These are phyloP conservation scores for Puccinia hordei DNA, from an alignment of 1,284 basidiomycete species.

Conservation along the genomic window DNA sequence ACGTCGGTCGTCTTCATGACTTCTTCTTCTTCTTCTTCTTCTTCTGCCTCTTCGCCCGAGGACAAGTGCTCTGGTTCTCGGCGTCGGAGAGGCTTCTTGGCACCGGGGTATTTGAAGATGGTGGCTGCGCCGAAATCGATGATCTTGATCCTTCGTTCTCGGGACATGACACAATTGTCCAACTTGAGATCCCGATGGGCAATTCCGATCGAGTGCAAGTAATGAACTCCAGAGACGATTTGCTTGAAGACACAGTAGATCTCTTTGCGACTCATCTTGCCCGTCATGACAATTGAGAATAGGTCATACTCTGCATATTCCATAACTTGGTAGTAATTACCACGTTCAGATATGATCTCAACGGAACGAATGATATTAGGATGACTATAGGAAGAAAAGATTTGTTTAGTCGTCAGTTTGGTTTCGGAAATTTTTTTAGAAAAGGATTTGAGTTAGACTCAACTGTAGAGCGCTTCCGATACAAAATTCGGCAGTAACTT, in stretches of 20 bases:
- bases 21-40: slow-evolving; percentile 56
- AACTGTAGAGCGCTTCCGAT: slow-evolving; percentile 53
- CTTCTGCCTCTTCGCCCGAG: slow-evolving; percentile 52
- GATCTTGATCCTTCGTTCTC: slow-evolving; percentile 89
- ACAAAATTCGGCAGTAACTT: slow-evolving; percentile 97
- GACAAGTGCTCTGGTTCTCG: slow-evolving; percentile 55
- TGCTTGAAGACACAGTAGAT: slow-evolving; percentile 99
- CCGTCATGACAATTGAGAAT: slow-evolving; percentile 99
- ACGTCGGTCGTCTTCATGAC: slow-evolving; percentile 80
- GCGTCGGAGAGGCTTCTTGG: background rate
- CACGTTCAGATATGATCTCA: slow-evolving; percentile 96
- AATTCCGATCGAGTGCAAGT: slow-evolving; percentile 93
- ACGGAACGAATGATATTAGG: slow-evolving; percentile 97
- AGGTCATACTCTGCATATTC: slow-evolving; percentile 98
- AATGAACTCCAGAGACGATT: slow-evolving; percentile 96
- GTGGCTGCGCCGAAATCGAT: slow-evolving; percentile 99
- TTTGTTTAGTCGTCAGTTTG: too few species aligned
- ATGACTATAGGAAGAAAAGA: slow-evolving; percentile 76
- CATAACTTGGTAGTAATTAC: slow-evolving; percentile 99
- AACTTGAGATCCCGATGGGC: slow-evolving; percentile 98
- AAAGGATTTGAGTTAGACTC: background rate
- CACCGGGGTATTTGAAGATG: slow-evolving; percentile 95
- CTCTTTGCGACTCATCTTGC: slow-evolving; percentile 95
- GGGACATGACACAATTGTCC: slow-evolving; percentile 99
- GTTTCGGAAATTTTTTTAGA: too few species aligned